A percentile compares a stretch with the other conserved stretches of the same genome.
Evolutionary conservation across 1,284 basidiomycete genomes (phyloP).

Genomic region (Ustilago hordei): DNA sequence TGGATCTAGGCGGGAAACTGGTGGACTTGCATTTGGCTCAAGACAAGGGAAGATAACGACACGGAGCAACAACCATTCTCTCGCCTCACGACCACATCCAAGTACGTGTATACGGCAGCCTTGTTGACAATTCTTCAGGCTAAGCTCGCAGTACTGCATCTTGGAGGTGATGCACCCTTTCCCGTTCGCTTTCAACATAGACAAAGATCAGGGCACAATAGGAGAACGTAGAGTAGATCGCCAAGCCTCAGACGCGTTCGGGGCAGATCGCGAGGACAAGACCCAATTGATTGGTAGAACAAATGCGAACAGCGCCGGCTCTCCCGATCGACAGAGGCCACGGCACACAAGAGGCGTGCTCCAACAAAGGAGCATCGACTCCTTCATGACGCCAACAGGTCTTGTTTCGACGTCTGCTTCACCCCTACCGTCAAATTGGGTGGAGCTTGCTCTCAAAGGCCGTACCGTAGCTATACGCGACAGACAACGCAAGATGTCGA

Average conservation of each 20-base stretch:
- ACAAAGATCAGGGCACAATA: slow-evolving; percentile 2
- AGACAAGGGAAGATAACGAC: neutral
- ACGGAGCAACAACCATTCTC: neutral
- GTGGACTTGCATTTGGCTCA: neutral
- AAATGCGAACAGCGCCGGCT: neutral
- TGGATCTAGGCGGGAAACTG: neutral
- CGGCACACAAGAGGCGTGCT: slow-evolving; percentile 18
- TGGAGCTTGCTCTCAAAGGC: slow-evolving; percentile 38
- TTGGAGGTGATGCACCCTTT: slow-evolving; percentile 10
- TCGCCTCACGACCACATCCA: neutral
- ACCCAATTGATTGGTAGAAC: neutral
- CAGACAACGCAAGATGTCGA: slow-evolving; percentile 32
- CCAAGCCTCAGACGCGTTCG: neutral
- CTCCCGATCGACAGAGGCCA: slow-evolving; percentile 1
- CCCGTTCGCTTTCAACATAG: slow-evolving; percentile 8
- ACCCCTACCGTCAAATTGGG: slow-evolving; percentile 32
- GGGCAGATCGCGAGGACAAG: slow-evolving; percentile 11
- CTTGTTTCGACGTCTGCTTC: slow-evolving; percentile 29
- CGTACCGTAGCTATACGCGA: slow-evolving; percentile 27
- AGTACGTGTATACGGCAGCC: neutral
- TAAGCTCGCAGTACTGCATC: neutral
- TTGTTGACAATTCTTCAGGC: neutral
- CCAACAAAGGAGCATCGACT: slow-evolving; percentile 8
- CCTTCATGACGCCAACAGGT: slow-evolving; percentile 42
- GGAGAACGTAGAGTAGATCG: neutral